Evolutionary conservation across 768 basidiomycete species (phyloP).

Genomic region (Amanita fuliginea): DNA sequence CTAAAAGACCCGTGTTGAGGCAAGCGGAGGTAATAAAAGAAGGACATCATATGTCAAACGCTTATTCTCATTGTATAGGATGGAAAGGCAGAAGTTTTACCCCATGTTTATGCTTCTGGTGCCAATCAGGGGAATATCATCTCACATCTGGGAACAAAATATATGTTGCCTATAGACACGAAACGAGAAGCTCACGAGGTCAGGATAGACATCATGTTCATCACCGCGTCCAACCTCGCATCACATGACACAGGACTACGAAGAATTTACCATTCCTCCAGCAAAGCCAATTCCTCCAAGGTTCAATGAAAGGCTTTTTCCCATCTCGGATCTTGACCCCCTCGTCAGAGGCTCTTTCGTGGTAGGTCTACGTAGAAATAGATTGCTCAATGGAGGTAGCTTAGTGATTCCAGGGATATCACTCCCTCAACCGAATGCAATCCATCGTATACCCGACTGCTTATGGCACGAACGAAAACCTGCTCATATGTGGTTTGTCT

Average conservation of each 20-base stretch:
- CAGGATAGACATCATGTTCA: constrained; percentile 7
- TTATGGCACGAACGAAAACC: constrained; percentile 92
- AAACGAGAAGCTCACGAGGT: constrained; percentile 59
- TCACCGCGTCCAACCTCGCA: neutral
- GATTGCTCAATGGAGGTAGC: constrained; percentile 1
- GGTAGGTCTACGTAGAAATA: constrained; percentile 28
- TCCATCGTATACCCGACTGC: constrained; percentile 91
- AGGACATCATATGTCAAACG: neutral
- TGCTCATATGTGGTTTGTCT: constrained; percentile 76
- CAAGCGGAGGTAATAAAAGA: constrained; percentile 32
- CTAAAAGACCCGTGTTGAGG: constrained; percentile 54
- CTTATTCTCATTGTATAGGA: constrained; percentile 22
- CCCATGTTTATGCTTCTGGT: constrained; percentile 81
- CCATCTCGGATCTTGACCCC: constrained; percentile 62
- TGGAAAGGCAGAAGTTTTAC: constrained; percentile 51
- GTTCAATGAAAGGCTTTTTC: constrained; percentile 56
- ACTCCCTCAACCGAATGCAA: constrained; percentile 84
- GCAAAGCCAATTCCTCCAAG: constrained; percentile 68
- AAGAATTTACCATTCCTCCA: constrained; percentile 87
- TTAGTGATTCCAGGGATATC: constrained; percentile 54
- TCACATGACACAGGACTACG: constrained; percentile 47
- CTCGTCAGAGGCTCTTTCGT: constrained; percentile 78
- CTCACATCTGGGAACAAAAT: constrained; percentile 66
- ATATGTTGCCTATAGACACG: constrained; percentile 79
- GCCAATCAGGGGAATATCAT: constrained; percentile 50